Evolutionary conservation across 169 alveolate species (phyloP), one percentile per base, ranked within the genome.

Genomic region (Blepharisma undulans): DNA sequence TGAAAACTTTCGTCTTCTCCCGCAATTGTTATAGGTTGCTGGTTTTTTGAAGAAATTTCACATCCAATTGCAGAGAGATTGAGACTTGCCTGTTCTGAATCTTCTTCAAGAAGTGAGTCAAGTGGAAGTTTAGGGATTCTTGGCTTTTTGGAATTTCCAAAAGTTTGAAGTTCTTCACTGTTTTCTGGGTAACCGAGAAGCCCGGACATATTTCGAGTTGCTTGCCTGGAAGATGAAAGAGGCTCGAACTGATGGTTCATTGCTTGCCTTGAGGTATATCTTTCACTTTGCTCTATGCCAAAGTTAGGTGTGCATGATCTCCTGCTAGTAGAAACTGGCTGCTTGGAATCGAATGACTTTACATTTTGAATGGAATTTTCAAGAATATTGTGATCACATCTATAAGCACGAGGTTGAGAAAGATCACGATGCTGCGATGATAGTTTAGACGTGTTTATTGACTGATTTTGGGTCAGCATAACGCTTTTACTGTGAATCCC

Each of bases 21-120:
- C 8, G 80, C 14, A 22, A 74, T 74, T 74, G 48, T 74, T 74
- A 22, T 18, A 74, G 33, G 80, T 30, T 19, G 78, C 34, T 59
- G 76, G 7, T 82, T 82, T 82, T 82, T 60, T 82, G 76, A 82
- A 36, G 89, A 19, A 30, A 19, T 82, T 82, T 82, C 89, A 7
- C 33, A 22, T 16, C 89, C 33, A 60, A 82, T 82, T 8, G 89
- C 36, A 14, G 77, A 36, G 7, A 82, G 77, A 30, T 82, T 82
- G 33, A 82, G 60, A 82, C 89, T 82, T 21, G 48, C 89, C 30
- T 22, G 80, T 29, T 74, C 80, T 21, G 89, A 82, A 72, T 82
- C 89, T 34, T 82, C 89, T 82, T 82, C 89, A 21, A 82, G 74
- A 34, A 82, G 89, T 36, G 89, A 25, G 89, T 82, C 89, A 22